phyloP scores from a whole-genome alignment of 768 basidiomycete species.

The Lepiota subincarnata region DNA sequence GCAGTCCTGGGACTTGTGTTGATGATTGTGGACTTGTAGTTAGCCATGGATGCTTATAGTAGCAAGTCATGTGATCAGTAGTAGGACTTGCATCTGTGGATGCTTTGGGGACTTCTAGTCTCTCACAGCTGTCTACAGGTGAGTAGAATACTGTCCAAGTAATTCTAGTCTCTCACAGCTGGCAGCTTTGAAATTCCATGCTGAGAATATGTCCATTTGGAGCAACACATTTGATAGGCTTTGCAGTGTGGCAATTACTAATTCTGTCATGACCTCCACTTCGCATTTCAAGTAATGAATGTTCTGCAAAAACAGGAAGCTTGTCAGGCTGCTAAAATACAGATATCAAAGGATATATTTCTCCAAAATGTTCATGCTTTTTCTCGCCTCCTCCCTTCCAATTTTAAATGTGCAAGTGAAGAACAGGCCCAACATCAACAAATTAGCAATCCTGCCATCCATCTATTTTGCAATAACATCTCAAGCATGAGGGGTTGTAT shows the following conservation, averaged over 20 bases:
- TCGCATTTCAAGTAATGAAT: constrained; percentile 27
- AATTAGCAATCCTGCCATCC: constrained; percentile 24
- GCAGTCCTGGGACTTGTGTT: too few relatives aligned
- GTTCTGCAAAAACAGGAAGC: constrained; percentile 25
- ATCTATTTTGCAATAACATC: constrained; percentile 21
- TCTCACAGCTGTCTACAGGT: too few relatives aligned
- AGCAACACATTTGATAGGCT: constrained; percentile 25
- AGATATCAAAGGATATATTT: constrained; percentile 21
- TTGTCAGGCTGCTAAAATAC: constrained; percentile 21
- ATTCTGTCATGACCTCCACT: constrained; percentile 24
- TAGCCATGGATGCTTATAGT: too few relatives aligned
- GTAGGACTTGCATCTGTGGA: too few relatives aligned
- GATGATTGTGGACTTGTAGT: too few relatives aligned
- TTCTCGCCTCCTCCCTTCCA: constrained; percentile 22
- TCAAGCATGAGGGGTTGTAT: constrained; percentile 21
- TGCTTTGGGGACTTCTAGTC: too few relatives aligned
- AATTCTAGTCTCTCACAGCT: too few relatives aligned
- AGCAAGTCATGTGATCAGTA: too few relatives aligned
- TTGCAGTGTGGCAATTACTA: constrained; percentile 24
- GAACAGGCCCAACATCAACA: constrained; percentile 25
- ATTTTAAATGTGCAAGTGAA: constrained; percentile 27
- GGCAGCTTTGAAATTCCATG: constrained; percentile 28
- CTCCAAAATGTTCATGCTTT: constrained; percentile 19
- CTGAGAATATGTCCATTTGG: constrained; percentile 19
- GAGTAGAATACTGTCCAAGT: too few relatives aligned